phyloP scores from a whole-genome alignment of 225 moss, liverwort and hornwort genomes.

The Straminergon stramineum region DNA sequence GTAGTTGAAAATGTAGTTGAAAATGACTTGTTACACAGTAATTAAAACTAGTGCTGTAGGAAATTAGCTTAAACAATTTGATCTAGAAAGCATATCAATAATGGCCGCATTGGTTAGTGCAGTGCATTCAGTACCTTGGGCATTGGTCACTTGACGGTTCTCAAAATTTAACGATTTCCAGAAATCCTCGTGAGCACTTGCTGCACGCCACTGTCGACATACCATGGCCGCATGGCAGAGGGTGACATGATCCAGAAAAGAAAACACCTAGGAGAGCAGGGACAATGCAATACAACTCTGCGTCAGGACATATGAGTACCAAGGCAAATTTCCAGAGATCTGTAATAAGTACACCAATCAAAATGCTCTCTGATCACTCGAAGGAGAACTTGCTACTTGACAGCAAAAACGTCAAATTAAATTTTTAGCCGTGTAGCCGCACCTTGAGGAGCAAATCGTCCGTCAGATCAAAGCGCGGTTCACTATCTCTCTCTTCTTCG shows the following conservation, averaged over 20 bases:
- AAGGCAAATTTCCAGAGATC: not conserved
- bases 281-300: not conserved
- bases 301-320: not conserved
- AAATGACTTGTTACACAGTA: not conserved
- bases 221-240: constrained; percentile 95
- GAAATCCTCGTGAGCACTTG: constrained; percentile 96
- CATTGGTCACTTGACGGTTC: constrained; percentile 68
- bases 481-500: constrained; percentile 41
- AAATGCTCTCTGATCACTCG: not conserved
- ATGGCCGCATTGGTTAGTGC: not conserved
- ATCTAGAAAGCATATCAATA: not conserved
- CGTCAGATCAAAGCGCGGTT: constrained; percentile 79
- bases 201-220: constrained; percentile 82
- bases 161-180: constrained; percentile 96
- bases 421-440: not conserved
- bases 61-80: not conserved
- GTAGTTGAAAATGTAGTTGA: not conserved
- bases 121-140: constrained; percentile 49
- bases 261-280: constrained; percentile 61
- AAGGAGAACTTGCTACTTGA: not conserved
- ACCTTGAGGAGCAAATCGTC: constrained; percentile 93
- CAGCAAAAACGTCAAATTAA: not conserved
- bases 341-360: not conserved
- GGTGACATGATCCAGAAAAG: constrained; percentile 70
- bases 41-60: not conserved